Conservation (phyloP, 108 stramenopile species). For the Aurantiochytrium sp. region DNA sequence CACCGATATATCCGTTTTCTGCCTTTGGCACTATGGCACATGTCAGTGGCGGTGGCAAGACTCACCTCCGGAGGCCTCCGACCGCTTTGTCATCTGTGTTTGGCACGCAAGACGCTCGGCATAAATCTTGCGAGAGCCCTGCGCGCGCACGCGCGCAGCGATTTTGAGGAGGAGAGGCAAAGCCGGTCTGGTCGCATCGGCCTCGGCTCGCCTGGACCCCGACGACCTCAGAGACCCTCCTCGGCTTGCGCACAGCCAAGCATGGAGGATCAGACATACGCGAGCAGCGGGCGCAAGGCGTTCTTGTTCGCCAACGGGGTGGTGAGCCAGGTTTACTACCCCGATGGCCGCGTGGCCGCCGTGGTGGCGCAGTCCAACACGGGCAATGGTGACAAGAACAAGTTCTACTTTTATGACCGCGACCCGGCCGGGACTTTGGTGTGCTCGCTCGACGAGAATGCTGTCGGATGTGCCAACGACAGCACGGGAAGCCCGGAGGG, state of each 20-base stretch:
- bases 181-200: no score
- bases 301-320: not conserved
- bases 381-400: not conserved
- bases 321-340: not conserved
- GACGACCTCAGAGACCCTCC: not conserved
- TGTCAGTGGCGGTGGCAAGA: no score
- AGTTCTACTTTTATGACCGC: conserved; percentile 7
- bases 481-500: not conserved
- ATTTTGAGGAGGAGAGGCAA: no score
- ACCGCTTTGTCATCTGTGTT: no score
- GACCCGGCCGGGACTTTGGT: not conserved
- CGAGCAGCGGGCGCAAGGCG: not conserved
- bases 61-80: no score
- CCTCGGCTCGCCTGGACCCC: not conserved
- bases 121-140: no score
- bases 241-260: not conserved
- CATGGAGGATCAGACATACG: not conserved
- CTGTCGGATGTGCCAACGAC: not conserved
- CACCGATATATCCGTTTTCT: no score
- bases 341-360: not conserved
- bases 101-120: no score
- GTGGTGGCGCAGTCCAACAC: not conserved
- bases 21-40: no score
- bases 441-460: conserved; percentile 4
- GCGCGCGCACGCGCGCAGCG: no score